A percentile compares a stretch with the other conserved stretches of the same genome.
phyloP scores from a whole-genome alignment of 2,329 filamentous ascomycete species.

The Colletotrichum sp. region DNA sequence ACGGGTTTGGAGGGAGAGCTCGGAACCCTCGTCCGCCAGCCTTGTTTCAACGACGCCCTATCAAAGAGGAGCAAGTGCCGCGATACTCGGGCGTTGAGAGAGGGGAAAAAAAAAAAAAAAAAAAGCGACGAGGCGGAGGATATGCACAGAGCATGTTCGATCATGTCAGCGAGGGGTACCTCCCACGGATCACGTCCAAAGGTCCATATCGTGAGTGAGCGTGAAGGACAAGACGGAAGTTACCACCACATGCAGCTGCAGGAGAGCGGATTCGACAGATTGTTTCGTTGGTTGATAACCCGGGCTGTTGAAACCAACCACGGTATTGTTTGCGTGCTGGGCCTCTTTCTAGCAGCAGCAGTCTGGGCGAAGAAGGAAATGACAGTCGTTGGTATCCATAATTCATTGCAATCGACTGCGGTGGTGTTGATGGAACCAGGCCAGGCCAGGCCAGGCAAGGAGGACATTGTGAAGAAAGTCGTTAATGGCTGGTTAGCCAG shows the following conservation, averaged over 20 bases:
- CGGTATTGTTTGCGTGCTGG: not conserved
- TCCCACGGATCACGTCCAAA: not conserved
- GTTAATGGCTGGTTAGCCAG: constrained; percentile 3
- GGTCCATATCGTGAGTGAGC: not conserved
- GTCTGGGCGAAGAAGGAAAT: not conserved
- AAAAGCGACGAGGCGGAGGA: not conserved
- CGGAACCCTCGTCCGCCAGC: not conserved
- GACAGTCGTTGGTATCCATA: not conserved
- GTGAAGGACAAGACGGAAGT: not conserved
- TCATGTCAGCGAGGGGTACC: not conserved
- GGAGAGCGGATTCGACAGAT: not conserved
- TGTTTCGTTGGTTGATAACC: not conserved
- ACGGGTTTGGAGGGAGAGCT: not conserved
- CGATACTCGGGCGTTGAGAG: not conserved
- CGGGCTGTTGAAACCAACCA: not conserved
- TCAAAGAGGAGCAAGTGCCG: not conserved
- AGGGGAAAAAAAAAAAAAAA: not conserved
- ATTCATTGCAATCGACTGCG: not conserved
- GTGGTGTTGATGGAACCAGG: not conserved
- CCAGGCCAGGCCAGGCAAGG: not conserved
- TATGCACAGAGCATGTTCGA: not conserved
- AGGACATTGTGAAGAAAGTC: constrained; percentile 9
- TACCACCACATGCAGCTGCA: not conserved
- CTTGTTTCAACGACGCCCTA: constrained; percentile 13
- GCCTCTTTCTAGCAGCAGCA: not conserved